Evolutionary conservation across 495 filamentous ascomycete genomes (phyloP).

Genomic region (Penicillium roqueforti): DNA sequence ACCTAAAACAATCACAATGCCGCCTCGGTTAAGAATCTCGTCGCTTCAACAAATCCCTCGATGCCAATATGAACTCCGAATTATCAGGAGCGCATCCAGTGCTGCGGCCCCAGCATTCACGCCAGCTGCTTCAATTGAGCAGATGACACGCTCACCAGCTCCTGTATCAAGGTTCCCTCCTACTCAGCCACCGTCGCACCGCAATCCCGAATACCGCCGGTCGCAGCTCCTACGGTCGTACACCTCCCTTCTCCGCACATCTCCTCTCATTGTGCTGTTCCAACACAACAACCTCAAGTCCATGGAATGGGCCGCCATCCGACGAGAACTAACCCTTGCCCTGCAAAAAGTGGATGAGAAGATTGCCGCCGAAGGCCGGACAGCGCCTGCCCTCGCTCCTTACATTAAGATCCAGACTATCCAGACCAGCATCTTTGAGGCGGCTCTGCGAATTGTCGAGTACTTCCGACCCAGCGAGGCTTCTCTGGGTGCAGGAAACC

Average conservation of each 20-base stretch:
- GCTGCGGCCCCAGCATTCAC: slow-evolving; percentile 44
- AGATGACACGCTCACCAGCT: slow-evolving; percentile 50
- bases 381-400: slow-evolving; percentile 43
- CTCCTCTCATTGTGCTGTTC: slow-evolving; percentile 85
- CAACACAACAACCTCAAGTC: slow-evolving; percentile 95
- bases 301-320: slow-evolving; percentile 79
- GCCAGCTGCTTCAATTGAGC: slow-evolving; percentile 47
- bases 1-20: slow-evolving; percentile 34
- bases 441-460: slow-evolving; percentile 79
- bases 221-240: slow-evolving; percentile 93
- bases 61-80: slow-evolving; percentile 35
- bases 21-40: slow-evolving; percentile 42
- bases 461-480: slow-evolving; percentile 63
- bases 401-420: slow-evolving; percentile 73
- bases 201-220: slow-evolving; percentile 80
- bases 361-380: slow-evolving; percentile 43
- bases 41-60: slow-evolving; percentile 32
- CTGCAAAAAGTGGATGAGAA: slow-evolving; percentile 62
- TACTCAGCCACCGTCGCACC: slow-evolving; percentile 83
- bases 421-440: slow-evolving; percentile 81
- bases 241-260: slow-evolving; percentile 84
- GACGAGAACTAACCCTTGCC: slow-evolving; percentile 72
- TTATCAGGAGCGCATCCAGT: slow-evolving; percentile 32
- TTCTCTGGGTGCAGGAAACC: slow-evolving; percentile 22
- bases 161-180: slow-evolving; percentile 56